Conservation (phyloP, 2,329 filamentous ascomycete genomes). For the Aspergillus hiratsukae region DNA sequence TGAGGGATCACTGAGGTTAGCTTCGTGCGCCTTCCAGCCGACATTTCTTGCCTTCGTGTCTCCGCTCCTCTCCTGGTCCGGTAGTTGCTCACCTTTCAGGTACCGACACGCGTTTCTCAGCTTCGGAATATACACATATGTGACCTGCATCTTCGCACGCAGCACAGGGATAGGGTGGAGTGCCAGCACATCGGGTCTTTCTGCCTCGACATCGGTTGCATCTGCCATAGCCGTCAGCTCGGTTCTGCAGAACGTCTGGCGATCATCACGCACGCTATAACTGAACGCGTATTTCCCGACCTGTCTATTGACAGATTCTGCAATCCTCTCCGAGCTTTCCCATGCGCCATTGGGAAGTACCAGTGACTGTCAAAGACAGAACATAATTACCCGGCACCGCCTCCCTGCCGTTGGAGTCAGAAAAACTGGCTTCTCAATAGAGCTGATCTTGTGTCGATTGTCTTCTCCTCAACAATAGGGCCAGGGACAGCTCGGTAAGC, state of each 20-base stretch:
- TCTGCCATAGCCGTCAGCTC: constrained; percentile 11
- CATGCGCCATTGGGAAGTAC: constrained; percentile 7
- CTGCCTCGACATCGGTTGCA: constrained; percentile 36
- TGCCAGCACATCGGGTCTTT: constrained; percentile 34
- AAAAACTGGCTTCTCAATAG: neutral
- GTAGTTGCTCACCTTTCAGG: constrained; percentile 27
- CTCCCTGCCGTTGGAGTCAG: neutral
- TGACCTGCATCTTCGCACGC: constrained; percentile 30
- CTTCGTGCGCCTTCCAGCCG: neutral
- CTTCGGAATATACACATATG: constrained; percentile 33
- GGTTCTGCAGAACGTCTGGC: neutral
- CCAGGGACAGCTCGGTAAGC: neutral
- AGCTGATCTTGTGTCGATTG: neutral
- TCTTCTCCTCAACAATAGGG: neutral
- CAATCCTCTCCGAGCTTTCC: constrained; percentile 4
- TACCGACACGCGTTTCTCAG: constrained; percentile 33
- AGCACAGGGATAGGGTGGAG: constrained; percentile 31
- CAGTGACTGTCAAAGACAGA: neutral
- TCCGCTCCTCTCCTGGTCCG: neutral
- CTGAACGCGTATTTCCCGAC: constrained; percentile 18
- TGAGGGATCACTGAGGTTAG: constrained; percentile 1
- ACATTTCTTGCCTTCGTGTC: neutral
- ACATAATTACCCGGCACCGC: neutral
- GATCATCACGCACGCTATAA: constrained; percentile 23
- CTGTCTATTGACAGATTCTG: constrained; percentile 17